These are phyloP conservation scores for Capsella bursapastoris DNA, from an alignment of 345 rosid genomes.

Conservation along the genomic window DNA sequence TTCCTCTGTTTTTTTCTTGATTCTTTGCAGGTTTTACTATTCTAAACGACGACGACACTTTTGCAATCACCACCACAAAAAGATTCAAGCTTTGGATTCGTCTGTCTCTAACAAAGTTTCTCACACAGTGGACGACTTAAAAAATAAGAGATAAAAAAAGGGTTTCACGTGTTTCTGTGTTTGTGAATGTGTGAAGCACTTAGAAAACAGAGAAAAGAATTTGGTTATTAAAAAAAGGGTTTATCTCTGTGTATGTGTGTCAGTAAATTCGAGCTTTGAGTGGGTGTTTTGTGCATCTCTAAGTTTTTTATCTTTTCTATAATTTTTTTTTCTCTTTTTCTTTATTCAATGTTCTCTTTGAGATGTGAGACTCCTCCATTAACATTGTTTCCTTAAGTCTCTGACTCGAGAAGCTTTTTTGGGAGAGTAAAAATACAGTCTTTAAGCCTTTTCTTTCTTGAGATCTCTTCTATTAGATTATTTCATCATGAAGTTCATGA, in stretches of 20 bases:
- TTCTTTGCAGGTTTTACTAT: slow-evolving; percentile 35
- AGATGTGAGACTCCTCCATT: slow-evolving; percentile 45
- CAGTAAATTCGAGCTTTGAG: slow-evolving; percentile 71
- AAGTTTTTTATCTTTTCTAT: slow-evolving; percentile 22
- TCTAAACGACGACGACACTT: slow-evolving; percentile 31
- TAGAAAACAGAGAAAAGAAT: slow-evolving; percentile 45
- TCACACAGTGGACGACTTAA: slow-evolving; percentile 6
- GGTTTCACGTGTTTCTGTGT: slow-evolving; percentile 46
- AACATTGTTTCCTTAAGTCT: slow-evolving; percentile 51
- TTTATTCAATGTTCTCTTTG: slow-evolving; percentile 41
- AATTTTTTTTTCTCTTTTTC: not conserved
- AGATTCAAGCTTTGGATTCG: slow-evolving; percentile 46
- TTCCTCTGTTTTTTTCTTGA: slow-evolving; percentile 43
- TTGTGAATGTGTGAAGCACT: slow-evolving; percentile 51
- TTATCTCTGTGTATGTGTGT: slow-evolving; percentile 54
- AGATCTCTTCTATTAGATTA: slow-evolving; percentile 5
- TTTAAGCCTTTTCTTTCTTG: not conserved
- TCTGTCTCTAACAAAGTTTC: slow-evolving; percentile 18
- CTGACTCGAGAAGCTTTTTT: slow-evolving; percentile 52
- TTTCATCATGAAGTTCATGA: slow-evolving; percentile 80
- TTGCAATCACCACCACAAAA: slow-evolving; percentile 15
- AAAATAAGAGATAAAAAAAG: slow-evolving; percentile 22
- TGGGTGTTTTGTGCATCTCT: slow-evolving; percentile 53
- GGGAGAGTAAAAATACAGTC: slow-evolving; percentile 26
- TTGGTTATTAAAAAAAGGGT: slow-evolving; percentile 28